Evolutionary conservation across 2,329 filamentous ascomycete species (phyloP).

Genomic region (Arthrobotrys megalospora): DNA sequence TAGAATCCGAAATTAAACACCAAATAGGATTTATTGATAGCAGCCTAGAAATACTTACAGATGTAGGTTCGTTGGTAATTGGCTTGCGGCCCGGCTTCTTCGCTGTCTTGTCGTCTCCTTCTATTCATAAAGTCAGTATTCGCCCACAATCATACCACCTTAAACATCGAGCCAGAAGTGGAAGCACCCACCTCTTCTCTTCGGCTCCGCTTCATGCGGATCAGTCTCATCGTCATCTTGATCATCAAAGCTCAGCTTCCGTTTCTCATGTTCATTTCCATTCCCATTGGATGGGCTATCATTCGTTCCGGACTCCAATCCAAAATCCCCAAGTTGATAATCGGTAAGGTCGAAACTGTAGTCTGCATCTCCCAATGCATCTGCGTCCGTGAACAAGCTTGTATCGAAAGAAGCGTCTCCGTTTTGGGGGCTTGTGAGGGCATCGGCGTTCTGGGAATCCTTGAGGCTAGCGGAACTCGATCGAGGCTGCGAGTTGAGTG

Average conservation of each 20-base stretch:
- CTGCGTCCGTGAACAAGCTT: constrained; percentile 52
- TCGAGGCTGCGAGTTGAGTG: constrained; percentile 68
- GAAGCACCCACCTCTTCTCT: constrained; percentile 65
- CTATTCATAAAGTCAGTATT: constrained; percentile 75
- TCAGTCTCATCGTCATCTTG: constrained; percentile 63
- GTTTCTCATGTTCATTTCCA: constrained; percentile 75
- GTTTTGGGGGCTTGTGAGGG: constrained; percentile 64
- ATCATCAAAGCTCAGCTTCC: constrained; percentile 67
- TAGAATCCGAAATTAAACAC: constrained; percentile 63
- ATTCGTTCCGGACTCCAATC: constrained; percentile 69
- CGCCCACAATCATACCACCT: constrained; percentile 39
- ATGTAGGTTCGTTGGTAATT: constrained; percentile 93
- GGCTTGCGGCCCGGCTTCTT: constrained; percentile 99
- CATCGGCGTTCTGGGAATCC: constrained; percentile 62
- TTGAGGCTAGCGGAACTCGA: constrained; percentile 63
- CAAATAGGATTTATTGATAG: constrained; percentile 12
- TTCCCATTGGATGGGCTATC: constrained; percentile 65
- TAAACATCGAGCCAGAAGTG: constrained; percentile 56
- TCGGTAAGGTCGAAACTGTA: constrained; percentile 82
- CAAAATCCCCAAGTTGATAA: constrained; percentile 87
- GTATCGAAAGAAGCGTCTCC: constrained; percentile 63
- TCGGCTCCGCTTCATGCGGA: constrained; percentile 64
- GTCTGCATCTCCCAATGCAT: constrained; percentile 76
- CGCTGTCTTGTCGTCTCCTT: constrained; percentile 85
- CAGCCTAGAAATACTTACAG: constrained; percentile 75